These are phyloP conservation scores for Daldinia vernicosa DNA, from an alignment of 495 filamentous ascomycete genomes.

Conservation along the genomic window DNA sequence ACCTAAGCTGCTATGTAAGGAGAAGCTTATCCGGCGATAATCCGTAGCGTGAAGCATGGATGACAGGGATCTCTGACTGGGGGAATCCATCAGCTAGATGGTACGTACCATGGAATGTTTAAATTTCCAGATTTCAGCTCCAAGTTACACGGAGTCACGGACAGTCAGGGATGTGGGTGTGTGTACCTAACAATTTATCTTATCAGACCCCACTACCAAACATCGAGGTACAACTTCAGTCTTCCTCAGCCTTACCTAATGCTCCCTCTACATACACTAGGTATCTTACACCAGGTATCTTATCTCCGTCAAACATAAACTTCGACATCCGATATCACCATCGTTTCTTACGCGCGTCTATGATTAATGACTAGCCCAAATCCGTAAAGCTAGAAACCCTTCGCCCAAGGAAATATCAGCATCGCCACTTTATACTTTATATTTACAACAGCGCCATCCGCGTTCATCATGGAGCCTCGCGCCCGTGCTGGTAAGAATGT, in stretches of 20 bases:
- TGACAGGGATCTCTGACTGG: background rate
- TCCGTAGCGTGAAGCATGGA: conserved; percentile 15
- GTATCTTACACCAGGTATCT: too few relatives aligned
- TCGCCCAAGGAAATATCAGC: background rate
- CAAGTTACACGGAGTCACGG: conserved; percentile 15
- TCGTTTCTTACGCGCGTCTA: background rate
- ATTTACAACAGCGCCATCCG: background rate
- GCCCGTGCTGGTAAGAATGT: conserved; percentile 83
- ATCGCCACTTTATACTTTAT: background rate
- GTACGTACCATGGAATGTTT: conserved; percentile 15
- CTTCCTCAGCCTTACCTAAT: conserved; percentile 34
- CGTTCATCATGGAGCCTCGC: conserved; percentile 69
- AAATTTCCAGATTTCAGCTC: conserved; percentile 25
- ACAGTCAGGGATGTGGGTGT: background rate
- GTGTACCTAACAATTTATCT: conserved; percentile 10
- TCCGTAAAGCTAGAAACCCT: background rate
- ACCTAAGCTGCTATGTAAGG: too few relatives aligned
- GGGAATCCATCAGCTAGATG: background rate
- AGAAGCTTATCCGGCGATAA: conserved; percentile 17
- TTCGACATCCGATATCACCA: background rate
- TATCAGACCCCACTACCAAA: conserved; percentile 21
- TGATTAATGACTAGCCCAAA: background rate
- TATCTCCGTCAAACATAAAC: conserved; percentile 18
- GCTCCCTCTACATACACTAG: too few relatives aligned
- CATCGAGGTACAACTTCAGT: background rate